Evolutionary conservation across 805 yeast species (phyloP).

Genomic region (Wickerhamiella qilinensis): DNA sequence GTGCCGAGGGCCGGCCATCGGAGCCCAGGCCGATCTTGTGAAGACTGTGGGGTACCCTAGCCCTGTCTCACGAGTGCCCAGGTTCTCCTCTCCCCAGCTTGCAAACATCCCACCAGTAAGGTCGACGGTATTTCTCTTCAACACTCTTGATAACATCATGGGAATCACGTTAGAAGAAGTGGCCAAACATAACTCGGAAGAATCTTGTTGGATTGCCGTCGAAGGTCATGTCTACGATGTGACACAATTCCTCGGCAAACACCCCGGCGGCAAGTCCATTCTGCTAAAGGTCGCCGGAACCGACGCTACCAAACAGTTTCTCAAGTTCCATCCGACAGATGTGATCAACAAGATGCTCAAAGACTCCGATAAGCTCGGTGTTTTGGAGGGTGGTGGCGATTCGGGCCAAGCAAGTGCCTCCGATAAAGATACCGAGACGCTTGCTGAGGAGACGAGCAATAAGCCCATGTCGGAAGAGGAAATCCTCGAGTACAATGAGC

Average conservation of each 20-base stretch:
- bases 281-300: constrained; percentile 47
- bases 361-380: constrained; percentile 46
- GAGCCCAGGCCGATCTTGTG: too few species aligned
- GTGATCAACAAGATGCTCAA: constrained; percentile 50
- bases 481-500: constrained; percentile 27
- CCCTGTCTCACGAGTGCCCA: not conserved
- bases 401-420: constrained; percentile 5
- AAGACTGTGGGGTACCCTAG: not conserved
- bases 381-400: constrained; percentile 15
- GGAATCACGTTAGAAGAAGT: constrained; percentile 21
- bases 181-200: constrained; percentile 35
- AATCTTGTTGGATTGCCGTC: constrained; percentile 74
- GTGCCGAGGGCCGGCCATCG: too few species aligned
- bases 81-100: too few species aligned
- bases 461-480: constrained; percentile 28
- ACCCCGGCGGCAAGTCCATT: constrained; percentile 46
- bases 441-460: constrained; percentile 22
- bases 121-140: too few species aligned
- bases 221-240: constrained; percentile 69
- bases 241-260: constrained; percentile 40
- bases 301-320: constrained; percentile 70
- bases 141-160: constrained; percentile 2
- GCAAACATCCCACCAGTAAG: too few species aligned
- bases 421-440: constrained; percentile 8
- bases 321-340: constrained; percentile 85